Percentiles rank a stretch among this genome's conserved stretches.
Conservation (phyloP, 2,329 filamentous ascomycete genomes). For the Mariannaea sp. region DNA sequence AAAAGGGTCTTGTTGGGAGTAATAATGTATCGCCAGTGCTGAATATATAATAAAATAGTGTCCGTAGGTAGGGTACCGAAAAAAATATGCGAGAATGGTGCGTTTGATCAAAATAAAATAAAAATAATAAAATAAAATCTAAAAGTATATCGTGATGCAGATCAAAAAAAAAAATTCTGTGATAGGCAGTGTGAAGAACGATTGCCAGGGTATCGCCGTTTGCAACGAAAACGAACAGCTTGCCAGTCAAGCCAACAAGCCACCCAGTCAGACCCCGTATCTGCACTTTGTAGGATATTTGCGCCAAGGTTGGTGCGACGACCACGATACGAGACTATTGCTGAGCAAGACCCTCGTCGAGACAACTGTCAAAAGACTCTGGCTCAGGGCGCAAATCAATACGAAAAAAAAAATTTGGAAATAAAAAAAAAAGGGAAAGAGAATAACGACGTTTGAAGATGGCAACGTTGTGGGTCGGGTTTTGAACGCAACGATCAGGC, state of each 20-base stretch:
- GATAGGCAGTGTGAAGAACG: constrained; percentile 7
- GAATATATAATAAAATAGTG: too few species aligned
- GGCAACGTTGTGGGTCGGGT: background rate
- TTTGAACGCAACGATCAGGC: background rate
- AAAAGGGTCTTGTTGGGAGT: background rate
- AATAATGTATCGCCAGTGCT: constrained; percentile 26
- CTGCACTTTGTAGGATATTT: too few species aligned
- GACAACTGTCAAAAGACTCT: background rate
- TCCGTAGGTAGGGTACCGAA: too few species aligned
- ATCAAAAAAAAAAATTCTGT: constrained; percentile 19
- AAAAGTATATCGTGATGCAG: constrained; percentile 27
- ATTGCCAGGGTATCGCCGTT: constrained; percentile 1
- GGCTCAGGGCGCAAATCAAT: background rate
- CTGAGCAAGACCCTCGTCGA: background rate
- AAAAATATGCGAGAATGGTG: too few species aligned
- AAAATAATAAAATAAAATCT: background rate
- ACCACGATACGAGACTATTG: background rate
- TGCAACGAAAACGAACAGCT: background rate
- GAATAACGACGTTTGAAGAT: background rate
- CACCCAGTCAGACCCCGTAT: too few species aligned
- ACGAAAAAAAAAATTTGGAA: background rate
- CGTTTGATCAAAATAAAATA: too few species aligned
- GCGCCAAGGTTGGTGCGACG: background rate
- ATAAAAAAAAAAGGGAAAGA: background rate
- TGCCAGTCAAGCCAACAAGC: background rate